Evolutionary conservation across 768 basidiomycete species (phyloP).

Genomic region (Auriscalpium orientale): DNA sequence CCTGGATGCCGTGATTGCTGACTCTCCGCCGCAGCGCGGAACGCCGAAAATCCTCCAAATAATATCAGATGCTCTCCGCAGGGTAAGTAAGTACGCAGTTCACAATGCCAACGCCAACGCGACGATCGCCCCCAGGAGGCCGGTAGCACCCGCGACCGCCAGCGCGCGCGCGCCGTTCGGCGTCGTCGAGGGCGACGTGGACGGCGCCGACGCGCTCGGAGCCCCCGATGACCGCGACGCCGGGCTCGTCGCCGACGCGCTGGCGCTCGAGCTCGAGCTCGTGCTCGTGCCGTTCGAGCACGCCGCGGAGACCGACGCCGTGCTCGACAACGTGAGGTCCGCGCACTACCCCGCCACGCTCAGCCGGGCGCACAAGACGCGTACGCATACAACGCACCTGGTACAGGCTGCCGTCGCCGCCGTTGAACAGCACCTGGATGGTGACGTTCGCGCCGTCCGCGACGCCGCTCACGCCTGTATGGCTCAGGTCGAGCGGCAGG

Average conservation of each 20-base stretch:
- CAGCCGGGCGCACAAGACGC: neutral
- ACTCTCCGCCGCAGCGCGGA: too few species aligned
- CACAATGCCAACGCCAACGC: neutral
- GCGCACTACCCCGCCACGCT: constrained; percentile 48
- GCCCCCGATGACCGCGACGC: neutral
- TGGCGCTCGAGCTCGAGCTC: neutral
- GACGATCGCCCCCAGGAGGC: neutral
- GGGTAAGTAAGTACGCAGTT: neutral
- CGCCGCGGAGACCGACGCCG: constrained; percentile 36
- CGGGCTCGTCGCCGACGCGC: neutral
- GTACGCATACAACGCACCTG: constrained; percentile 38
- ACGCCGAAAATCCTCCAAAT: too few species aligned
- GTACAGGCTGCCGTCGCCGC: constrained; percentile 66
- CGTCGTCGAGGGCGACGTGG: neutral
- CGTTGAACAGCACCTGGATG: constrained; percentile 57
- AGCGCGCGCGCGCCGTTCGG: neutral
- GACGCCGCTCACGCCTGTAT: constrained; percentile 41
- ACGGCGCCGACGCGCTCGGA: neutral
- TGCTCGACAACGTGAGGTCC: constrained; percentile 62
- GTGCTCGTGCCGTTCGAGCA: constrained; percentile 27
- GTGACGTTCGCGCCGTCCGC: constrained; percentile 67
- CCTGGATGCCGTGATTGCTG: too few species aligned
- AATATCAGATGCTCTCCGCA: too few species aligned
- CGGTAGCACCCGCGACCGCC: neutral
- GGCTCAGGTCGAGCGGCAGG: constrained; percentile 54